Conservation (phyloP, 2,329 filamentous ascomycete genomes). For the Fusarium penzigii region DNA sequence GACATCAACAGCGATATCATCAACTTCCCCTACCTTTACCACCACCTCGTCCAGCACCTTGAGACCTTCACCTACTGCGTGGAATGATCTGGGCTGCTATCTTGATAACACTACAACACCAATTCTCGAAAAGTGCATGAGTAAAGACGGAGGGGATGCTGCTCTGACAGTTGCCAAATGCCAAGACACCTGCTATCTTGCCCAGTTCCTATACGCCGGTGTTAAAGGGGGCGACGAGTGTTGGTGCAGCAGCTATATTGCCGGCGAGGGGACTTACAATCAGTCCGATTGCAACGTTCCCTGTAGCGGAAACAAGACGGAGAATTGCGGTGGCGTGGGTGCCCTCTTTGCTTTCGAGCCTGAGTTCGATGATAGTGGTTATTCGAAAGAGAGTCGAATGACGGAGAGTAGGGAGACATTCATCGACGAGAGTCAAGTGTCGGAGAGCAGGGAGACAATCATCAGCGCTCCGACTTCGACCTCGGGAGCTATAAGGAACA, state of each 20-base stretch:
- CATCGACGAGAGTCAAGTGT: too few relatives aligned
- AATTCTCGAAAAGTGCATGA: slow-evolving; percentile 35
- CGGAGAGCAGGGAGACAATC: background rate
- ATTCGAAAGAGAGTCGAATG: background rate
- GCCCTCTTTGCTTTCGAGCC: slow-evolving; percentile 33
- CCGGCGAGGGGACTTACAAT: slow-evolving; percentile 17
- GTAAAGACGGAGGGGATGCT: slow-evolving; percentile 18
- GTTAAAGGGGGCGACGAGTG: slow-evolving; percentile 40
- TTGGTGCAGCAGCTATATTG: slow-evolving; percentile 39
- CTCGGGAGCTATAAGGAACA: background rate
- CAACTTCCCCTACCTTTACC: slow-evolving; percentile 8
- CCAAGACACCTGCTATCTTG: slow-evolving; percentile 38
- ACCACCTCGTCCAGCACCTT: slow-evolving; percentile 12
- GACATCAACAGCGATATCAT: slow-evolving; percentile 3
- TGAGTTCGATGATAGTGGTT: background rate
- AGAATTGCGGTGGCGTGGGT: slow-evolving; percentile 36
- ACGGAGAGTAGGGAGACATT: background rate
- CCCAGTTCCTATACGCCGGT: slow-evolving; percentile 40
- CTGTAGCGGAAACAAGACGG: slow-evolving; percentile 35
- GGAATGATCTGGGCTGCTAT: slow-evolving; percentile 41
- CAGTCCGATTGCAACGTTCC: slow-evolving; percentile 31
- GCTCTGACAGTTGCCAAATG: slow-evolving; percentile 36
- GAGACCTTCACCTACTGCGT: slow-evolving; percentile 22
- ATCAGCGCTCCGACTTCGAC: background rate
- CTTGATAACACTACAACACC: slow-evolving; percentile 34